These are phyloP conservation scores for Senna tora DNA, from an alignment of 306 rosid species.

Conservation along the genomic window DNA sequence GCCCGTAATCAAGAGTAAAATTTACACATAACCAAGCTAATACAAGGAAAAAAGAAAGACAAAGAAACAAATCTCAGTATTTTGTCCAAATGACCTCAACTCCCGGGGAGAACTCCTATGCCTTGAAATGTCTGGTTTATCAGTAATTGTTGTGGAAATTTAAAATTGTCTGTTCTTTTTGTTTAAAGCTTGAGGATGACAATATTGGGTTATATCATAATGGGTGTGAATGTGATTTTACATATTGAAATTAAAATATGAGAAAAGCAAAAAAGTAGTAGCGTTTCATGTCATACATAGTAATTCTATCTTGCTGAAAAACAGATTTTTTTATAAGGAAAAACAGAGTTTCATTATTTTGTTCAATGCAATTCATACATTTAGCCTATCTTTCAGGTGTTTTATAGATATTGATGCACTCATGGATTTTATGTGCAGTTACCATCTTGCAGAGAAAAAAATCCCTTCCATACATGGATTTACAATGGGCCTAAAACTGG, in stretches of 20 bases:
- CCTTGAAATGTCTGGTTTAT: conserved; percentile 25
- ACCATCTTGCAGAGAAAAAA: conserved; percentile 96
- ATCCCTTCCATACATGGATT: conserved; percentile 87
- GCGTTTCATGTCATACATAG: background rate
- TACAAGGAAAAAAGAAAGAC: background rate
- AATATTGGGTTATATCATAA: background rate
- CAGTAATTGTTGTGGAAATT: background rate
- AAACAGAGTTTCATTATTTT: too few species aligned
- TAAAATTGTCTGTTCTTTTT: background rate
- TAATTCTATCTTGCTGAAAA: background rate
- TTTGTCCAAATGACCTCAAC: conserved; percentile 23
- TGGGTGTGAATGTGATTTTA: background rate
- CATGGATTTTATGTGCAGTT: conserved; percentile 57
- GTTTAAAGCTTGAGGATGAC: background rate
- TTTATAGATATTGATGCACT: conserved; percentile 33
- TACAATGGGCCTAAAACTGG: conserved; percentile 79
- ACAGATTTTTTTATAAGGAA: background rate
- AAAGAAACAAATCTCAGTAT: conserved; percentile 1
- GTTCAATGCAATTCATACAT: background rate
- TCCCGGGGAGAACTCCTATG: conserved; percentile 3
- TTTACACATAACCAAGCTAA: conserved; percentile 20
- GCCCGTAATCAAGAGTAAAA: conserved; percentile 1
- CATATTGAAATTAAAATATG: background rate
- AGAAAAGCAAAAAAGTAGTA: background rate
- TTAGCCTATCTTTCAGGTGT: conserved; percentile 1